phyloP scores from a whole-genome alignment of 179 eudicot genomes.

The Pouteria campechiana region DNA sequence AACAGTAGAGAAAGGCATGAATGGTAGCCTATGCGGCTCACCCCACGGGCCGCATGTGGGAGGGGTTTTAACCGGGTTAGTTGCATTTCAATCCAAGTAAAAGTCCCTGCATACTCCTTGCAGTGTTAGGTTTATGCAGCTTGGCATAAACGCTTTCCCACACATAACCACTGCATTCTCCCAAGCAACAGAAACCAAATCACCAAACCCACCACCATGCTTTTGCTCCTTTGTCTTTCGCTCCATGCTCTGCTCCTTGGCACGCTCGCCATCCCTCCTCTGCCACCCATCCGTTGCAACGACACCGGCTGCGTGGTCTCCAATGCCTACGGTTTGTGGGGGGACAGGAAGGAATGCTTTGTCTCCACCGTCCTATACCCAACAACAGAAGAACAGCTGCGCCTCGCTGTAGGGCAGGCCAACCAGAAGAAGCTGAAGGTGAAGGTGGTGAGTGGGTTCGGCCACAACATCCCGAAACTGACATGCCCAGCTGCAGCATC shows the following conservation, averaged over 20 bases:
- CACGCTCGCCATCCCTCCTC: slow-evolving; percentile 44
- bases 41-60: too few relatives aligned
- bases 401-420: slow-evolving; percentile 44
- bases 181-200: too few relatives aligned
- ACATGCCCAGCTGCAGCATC: slow-evolving; percentile 46
- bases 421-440: slow-evolving; percentile 28
- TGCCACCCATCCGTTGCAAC: slow-evolving; percentile 37
- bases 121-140: too few relatives aligned
- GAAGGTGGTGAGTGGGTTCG: slow-evolving; percentile 52
- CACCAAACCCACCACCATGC: slow-evolving; percentile 2
- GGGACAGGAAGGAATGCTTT: slow-evolving; percentile 41
- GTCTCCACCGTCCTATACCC: slow-evolving; percentile 36
- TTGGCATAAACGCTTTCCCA: too few relatives aligned
- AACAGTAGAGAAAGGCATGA: too few relatives aligned
- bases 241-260: slow-evolving; percentile 5
- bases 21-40: too few relatives aligned
- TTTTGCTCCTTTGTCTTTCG: not conserved
- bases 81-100: too few relatives aligned
- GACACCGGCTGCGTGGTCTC: slow-evolving; percentile 32
- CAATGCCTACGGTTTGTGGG: slow-evolving; percentile 71
- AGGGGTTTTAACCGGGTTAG: too few relatives aligned
- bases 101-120: too few relatives aligned
- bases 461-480: slow-evolving; percentile 76
- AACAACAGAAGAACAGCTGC: slow-evolving; percentile 46
- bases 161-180: too few relatives aligned